Evolutionary conservation across 164 flowering plant genomes (phyloP), one percentile per base, ranked within the genome.

Genomic region (Litsea cubeba): DNA sequence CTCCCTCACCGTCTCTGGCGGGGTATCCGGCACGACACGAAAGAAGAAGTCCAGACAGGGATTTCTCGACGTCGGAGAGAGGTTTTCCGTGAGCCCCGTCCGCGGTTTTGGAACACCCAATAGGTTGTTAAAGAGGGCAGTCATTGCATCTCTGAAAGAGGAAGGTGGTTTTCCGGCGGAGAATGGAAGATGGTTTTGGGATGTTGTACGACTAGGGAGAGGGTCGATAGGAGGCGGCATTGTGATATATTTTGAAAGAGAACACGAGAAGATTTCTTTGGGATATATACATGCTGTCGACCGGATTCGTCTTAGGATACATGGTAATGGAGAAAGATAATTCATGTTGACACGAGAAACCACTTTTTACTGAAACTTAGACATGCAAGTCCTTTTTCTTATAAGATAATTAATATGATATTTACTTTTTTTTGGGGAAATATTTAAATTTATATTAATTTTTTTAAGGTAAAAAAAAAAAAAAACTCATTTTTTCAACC

Each of bases 1-100:
- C 1, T 64, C 46, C 65, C 17, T 79, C 65, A 89, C 71, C 40
- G 3, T 50, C 11, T 83, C 76, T 5, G 83, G 35, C 14, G 83
- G 83, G 6, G 87, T 87, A 32, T 79, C 77, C 6, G 87, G 92
- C 11, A 85, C 87, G 23, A 83, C 78, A 62, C 85, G 93, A 82
- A 87, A 89, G 83, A 88, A 89, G 87, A 89, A 88, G 69, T 89
- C 88, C 26, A 88, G 81, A 71, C 87, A 85, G 1, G 88, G 88
- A 68, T 90, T 80, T 8, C 87, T 84, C 68, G 89, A 69, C 72
- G 89, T 86, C 2, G 86, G 71, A 1, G 89, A 83, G 26, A 0
- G 0, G 72, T 86, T 88, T 68, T 84, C 87, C 2, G 90, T 86
- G 23, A 76, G 46, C 22, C 85, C 86, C 79, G 74, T 77, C 8